phyloP scores from a whole-genome alignment of 2,329 filamentous ascomycete genomes.

The Cladosporium austrohemisphaericum region DNA sequence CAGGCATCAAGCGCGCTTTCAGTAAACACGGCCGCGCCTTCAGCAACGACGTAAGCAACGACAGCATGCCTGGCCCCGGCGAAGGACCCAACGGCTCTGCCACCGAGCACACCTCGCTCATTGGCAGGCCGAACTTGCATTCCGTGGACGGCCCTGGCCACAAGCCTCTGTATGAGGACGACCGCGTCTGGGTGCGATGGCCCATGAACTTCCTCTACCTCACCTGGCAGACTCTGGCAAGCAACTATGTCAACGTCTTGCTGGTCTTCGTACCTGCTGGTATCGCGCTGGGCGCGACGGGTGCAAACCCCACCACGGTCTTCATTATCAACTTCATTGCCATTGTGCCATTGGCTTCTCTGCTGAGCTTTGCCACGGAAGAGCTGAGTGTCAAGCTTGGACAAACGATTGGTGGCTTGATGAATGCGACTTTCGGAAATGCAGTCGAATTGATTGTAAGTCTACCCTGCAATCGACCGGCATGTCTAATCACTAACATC shows the following conservation, averaged over 20 bases:
- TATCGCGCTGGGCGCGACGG: conserved; percentile 60
- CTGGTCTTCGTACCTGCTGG: conserved; percentile 72
- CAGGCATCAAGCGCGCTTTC: conserved; percentile 22
- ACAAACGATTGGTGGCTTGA: conserved; percentile 79
- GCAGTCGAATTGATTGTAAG: conserved; percentile 43
- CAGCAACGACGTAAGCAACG: conserved; percentile 19
- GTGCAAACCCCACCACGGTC: conserved; percentile 63
- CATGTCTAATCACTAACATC: conserved; percentile 6
- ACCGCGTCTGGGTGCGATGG: conserved; percentile 30
- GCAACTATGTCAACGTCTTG: conserved; percentile 63
- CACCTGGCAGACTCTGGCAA: conserved; percentile 43
- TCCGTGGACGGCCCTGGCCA: conserved; percentile 16
- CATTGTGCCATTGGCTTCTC: conserved; percentile 82
- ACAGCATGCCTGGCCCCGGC: conserved; percentile 10
- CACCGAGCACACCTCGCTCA: conserved; percentile 30
- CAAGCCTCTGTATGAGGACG: conserved; percentile 26
- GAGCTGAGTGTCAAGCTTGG: conserved; percentile 75
- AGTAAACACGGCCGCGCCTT: conserved; percentile 23
- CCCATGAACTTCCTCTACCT: conserved; percentile 33
- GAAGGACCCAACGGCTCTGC: conserved; percentile 15
- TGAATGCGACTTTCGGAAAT: conserved; percentile 86
- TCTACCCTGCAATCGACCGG: not conserved
- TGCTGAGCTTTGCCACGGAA: conserved; percentile 85
- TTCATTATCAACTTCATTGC: conserved; percentile 89
- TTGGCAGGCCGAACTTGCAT: conserved; percentile 13